Base-by-base conservation (phyloP, 2,329 filamentous ascomycete genomes). In the Pestalotiopsis sp. region DNA sequence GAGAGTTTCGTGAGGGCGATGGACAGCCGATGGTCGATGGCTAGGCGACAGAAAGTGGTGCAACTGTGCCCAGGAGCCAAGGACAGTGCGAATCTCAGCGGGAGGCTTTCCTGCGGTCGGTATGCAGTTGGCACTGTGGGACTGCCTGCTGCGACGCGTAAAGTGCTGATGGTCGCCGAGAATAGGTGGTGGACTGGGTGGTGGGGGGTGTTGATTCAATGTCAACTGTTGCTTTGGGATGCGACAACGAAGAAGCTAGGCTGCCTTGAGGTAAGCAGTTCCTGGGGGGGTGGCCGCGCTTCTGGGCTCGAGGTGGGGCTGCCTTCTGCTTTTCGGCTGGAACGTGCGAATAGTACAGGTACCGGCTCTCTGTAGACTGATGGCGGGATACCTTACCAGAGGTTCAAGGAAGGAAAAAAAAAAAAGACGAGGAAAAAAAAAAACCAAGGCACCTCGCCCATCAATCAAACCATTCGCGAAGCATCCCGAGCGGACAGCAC, bases 381-480 rank as follows among this genome's bases (percentile, higher is more conserved):
- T 52, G 17, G 20, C 45, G 45, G 45, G 20, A 52, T 20, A 52
- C 17, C 45, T 23, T 20, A 52, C 17, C 45, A 72, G 72, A 71
- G 31, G 31, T 36, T 36, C 7, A 74, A 72, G 31, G 69, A 64
- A 59, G 25, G 62, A 49, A 68, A 64, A 73, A 71, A 73, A 74
- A 72, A 64, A 75, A 72, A 71, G 74, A 72, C 13, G n/a, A 70
- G 72, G 71, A 62, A 61, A 67, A 71, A 72, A 71, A 68, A 69
- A 71, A 71, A 69, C 71, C 75, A 39, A 38, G 39, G 57, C 38
- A 12, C 27, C 49, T 49, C 38, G 20, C 36, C 41, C 41, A 36
- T 36, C 36, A 12, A 62, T 31, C 27, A 13, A 25, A 59, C n/a
- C 56, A 23, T 20, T 25, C 45, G 45, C 20, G 45, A 59, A 27